Conservation (phyloP, 73 alveolate species). For the Paramecium tetraurelia region DNA sequence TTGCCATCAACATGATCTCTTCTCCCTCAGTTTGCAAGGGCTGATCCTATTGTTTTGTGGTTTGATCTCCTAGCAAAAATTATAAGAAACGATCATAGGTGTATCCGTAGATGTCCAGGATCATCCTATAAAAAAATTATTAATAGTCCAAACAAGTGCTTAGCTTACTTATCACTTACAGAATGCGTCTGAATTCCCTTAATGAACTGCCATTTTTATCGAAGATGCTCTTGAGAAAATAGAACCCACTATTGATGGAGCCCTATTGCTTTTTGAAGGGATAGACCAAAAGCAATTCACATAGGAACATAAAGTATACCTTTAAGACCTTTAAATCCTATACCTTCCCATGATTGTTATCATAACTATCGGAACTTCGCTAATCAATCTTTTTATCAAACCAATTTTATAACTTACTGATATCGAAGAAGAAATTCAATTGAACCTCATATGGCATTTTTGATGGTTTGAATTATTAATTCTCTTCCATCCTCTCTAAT, state of each 20-base stretch:
- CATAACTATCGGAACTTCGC: neutral
- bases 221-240: neutral
- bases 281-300: neutral
- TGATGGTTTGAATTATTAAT: neutral
- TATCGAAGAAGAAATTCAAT: neutral
- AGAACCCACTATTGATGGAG: neutral
- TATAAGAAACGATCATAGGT: neutral
- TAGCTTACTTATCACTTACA: neutral
- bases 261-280: neutral
- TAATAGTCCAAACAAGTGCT: slow-evolving; percentile 10
- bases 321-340: neutral
- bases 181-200: neutral
- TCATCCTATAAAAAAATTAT: neutral
- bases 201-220: neutral
- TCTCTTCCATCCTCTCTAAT: neutral
- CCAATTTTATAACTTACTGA: neutral
- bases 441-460: neutral
- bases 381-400: slow-evolving; percentile 35
- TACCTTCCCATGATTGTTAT: slow-evolving; percentile 14
- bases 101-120: neutral
- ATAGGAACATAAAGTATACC: neutral
- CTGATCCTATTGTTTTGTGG: neutral
- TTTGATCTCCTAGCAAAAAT: neutral
- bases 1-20: slow-evolving; percentile 31
- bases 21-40: slow-evolving; percentile 7